Evolutionary conservation across 306 rosid genomes (phyloP), one percentile per base, ranked within the genome.

Genomic region (Glycine tomentella): DNA sequence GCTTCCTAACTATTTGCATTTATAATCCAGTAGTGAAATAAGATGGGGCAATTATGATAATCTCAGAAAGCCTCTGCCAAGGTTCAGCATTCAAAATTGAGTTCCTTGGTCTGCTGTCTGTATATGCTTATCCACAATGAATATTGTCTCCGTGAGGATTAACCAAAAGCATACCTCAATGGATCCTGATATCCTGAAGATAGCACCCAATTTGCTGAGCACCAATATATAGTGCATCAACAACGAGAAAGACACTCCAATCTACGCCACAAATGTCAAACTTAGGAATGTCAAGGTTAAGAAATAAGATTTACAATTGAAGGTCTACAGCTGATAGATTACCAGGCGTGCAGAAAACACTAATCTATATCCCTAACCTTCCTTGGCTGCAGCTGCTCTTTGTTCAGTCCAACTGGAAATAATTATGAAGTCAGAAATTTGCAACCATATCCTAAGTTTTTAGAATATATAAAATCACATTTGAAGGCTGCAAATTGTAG

Each of bases 311-410:
- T 42, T 75, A 36, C 48, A 70, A 72, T 36, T 59, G 14, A 70
- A 71, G 59, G 57, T 50, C 68, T 50, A 36, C 38, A 69, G 57
- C 31, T 42, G 63, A 79, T 52, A 53, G 56, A 51, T 84, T 90
- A 95, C 98, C 98, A 95, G 91, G 61, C 96, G 97, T 6, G 92
- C 98, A 36, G 98, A 93, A 83, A 87, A 95, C 74, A 95, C 82
- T 74, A 93, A 84, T 86, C 93, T 88, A 83, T 93, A 95, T 77
- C 90, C 88, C 97, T 97, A 95, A 55, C 94, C 96, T 86, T 91
- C 93, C 88, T 87, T 95, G 61, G 97, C 92, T 62, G 92, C 97
- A 46, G 86, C 91, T 52, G 74, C 91, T 89, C 98, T 82, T 90
- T 95, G 99, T 82, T 95, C 98, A 2, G 99, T 93, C 94, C 91